Evolutionary conservation across 2,329 filamentous ascomycete genomes (phyloP), one percentile per base, ranked within the genome.

Genomic region (Fusarium mexicanum): DNA sequence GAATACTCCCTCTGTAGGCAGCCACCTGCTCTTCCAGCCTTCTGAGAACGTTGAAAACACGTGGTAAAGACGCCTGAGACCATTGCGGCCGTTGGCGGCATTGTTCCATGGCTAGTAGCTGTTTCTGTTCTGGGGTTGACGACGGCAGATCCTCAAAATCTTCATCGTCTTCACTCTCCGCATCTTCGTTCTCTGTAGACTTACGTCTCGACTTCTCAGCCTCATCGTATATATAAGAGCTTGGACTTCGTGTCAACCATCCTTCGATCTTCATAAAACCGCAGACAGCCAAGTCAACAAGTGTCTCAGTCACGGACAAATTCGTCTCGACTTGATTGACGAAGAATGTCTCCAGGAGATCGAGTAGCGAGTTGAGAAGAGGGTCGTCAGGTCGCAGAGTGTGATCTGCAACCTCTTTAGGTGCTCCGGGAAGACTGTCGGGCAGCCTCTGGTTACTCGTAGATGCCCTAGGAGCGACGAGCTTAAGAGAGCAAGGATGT

Each of bases 301-400:
- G 86, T 2, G 93, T 89, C 77, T 97, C 94, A 0, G 96, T 98
- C 4, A 98, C 86, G 0, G 93, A 93, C 8, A 99, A 85, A 76
- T 99, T 99, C 6, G 93, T 95, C 76, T 98, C 94, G 6, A 98
- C 91, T 6, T 94, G 92, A 77, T 99, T 99, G 10, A 94, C 88
- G 76, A 98, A 94, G 79, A 98, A 99, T 0, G 88, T 91, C 50
- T 92, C 88, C 17, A 99, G 83, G 13, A 96, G 87, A 48, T 93
- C 91, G 16, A 93, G 84, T 5, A 93, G 85, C 14, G 93, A 90
- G 80, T 89, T 90, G 53, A 91, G 86, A 41, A 91, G 87, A 48
- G 88, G 91, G 74, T 91, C 91, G 62, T 90, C 89, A 3, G 86
- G 87, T 61, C 87, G 87, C 24, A 94, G 85, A 10, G 90, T 91